Base-by-base conservation (phyloP, 2,329 filamentous ascomycete genomes). In the Chrysoporthe deuterocubensis region DNA sequence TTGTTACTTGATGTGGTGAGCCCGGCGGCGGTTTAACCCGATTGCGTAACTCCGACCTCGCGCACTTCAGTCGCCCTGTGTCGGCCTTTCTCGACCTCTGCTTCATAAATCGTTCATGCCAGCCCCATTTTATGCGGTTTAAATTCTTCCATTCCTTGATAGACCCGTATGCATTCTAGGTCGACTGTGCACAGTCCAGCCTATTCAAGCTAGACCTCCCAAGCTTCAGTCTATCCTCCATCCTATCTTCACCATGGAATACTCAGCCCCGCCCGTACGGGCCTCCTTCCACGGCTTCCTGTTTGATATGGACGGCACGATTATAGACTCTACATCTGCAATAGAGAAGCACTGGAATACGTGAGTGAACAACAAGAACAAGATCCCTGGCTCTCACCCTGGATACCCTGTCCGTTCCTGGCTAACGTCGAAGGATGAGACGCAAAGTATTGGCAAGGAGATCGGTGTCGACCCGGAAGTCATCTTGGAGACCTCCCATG, bases 401-500 rank as follows among this genome's bases (percentile, higher is more conserved):
- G 40, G 8, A 14, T 37, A 37, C 9, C 16, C 40, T 21, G 40
- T 26, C 40, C 57, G 34, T 58, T 5, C 5, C 50, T 67, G 5
- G 16, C 66, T 70, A 48, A 70, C 58, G 40, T 60, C 34, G 48
- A 32, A 13, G n/a, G 4, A 21, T 46, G 54, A 44, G 32, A 6
- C 16, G 26, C 50, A 37, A 52, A 93, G 91, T n/a, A 86, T 94
- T 71, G 94, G 92, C 62, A 85, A 87, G 11, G 92, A 97, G 76
- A 90, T 98, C 74, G 92, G 92, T 34, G 90, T 97, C 32, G 88
- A 93, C 72, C 92, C 93, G n/a, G 85, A 90, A 60, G 87, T 91
- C 58, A 98, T 99, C 74, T 86, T 98, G 37, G 87, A 93, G 74
- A 97, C 93, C 11, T 97, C 94, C 5, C 96, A 99, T 79, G 96